Percentiles rank a stretch among this genome's conserved stretches.
These are phyloP conservation scores for Mangifera indica DNA, from an alignment of 345 rosid species.

Conservation along the genomic window DNA sequence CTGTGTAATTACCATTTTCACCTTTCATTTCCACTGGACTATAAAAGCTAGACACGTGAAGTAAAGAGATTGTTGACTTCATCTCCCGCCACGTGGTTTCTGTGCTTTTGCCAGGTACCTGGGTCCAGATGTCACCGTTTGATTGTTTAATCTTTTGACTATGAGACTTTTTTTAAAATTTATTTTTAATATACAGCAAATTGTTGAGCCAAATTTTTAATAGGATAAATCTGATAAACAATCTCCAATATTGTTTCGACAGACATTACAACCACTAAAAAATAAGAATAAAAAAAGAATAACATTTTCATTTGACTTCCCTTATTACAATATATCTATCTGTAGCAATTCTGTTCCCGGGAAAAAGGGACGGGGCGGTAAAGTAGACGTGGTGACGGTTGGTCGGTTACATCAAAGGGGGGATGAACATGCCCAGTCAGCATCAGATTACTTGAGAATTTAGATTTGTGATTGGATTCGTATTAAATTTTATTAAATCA, in stretches of 20 bases:
- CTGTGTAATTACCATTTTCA: conserved; percentile 20
- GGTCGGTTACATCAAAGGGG: conserved; percentile 29
- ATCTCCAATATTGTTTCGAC: too few species aligned
- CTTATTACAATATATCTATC: too few species aligned
- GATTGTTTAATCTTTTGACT: background rate
- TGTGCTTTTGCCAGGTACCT: conserved; percentile 6
- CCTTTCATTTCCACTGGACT: conserved; percentile 27
- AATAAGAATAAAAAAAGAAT: too few species aligned
- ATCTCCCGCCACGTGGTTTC: conserved; percentile 29
- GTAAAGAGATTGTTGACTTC: conserved; percentile 21
- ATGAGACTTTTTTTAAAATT: too few species aligned
- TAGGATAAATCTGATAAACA: too few species aligned
- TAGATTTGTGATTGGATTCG: background rate
- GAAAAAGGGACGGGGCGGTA: background rate
- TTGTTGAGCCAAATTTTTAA: too few species aligned
- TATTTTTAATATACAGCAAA: too few species aligned
- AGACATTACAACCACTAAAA: too few species aligned
- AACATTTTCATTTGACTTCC: too few species aligned
- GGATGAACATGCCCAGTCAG: conserved; percentile 16
- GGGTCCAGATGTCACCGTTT: conserved; percentile 8
- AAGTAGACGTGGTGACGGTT: background rate
- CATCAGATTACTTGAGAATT: background rate
- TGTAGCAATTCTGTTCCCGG: background rate
- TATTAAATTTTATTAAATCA: too few species aligned
- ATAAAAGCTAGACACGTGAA: conserved; percentile 36